Evolutionary conservation across 83 land plant genomes (phyloP).

Genomic region (Isoetes engelmannii): DNA sequence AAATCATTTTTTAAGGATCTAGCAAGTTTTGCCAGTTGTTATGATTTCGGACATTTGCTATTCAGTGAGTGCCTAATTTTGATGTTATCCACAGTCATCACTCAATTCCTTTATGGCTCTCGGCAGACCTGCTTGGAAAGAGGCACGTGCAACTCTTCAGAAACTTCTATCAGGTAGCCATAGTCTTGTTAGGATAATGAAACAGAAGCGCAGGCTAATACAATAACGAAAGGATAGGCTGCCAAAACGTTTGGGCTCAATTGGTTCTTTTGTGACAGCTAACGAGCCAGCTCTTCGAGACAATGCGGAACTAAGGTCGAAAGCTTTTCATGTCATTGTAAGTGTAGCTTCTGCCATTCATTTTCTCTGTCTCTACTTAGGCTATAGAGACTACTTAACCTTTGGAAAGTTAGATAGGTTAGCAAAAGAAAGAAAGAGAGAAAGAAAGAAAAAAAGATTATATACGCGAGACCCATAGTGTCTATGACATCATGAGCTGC

Average conservation of each 20-base stretch:
- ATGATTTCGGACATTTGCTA: neutral
- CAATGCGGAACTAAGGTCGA: slow-evolving; percentile 50
- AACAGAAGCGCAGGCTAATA: no score
- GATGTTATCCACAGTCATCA: slow-evolving; percentile 38
- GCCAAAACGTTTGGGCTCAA: no score
- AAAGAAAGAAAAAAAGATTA: no score
- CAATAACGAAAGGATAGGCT: no score
- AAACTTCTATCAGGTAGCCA: slow-evolving; percentile 67
- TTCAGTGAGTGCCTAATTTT: neutral
- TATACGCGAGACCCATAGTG: no score
- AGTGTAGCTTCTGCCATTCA: neutral
- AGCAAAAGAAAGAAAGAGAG: no score
- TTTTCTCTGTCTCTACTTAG: no score
- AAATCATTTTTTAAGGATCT: neutral
- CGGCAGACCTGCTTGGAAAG: slow-evolving; percentile 98
- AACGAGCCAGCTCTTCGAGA: slow-evolving; percentile 75
- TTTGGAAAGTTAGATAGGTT: no score
- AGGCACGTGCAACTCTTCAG: slow-evolving; percentile 79
- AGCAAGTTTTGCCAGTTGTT: neutral
- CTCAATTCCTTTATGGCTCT: slow-evolving; percentile 73
- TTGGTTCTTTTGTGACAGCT: slow-evolving; percentile 34
- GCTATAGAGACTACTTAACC: no score
- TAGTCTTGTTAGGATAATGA: neutral
- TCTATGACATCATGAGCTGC: no score
- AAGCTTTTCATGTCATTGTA: slow-evolving; percentile 68